Evolutionary conservation across 1,139 yeast species (phyloP).

Genomic region (Scheffersomyces parashehatae): DNA sequence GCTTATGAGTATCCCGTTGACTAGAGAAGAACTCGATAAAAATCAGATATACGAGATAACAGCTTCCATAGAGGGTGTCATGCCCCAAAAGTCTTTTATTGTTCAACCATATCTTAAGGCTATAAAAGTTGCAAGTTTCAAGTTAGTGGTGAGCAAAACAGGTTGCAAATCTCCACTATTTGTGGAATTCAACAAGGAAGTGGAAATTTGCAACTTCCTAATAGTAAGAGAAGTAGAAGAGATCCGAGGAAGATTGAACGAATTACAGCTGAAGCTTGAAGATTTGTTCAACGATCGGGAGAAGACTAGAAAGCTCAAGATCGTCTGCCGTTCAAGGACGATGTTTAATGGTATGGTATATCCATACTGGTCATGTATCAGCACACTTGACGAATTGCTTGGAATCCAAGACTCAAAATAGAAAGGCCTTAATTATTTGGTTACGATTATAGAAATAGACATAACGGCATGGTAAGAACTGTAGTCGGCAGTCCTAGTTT

Average conservation of each 20-base stretch:
- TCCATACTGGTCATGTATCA: slow-evolving; percentile 5
- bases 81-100: slow-evolving; percentile 22
- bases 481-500: no score
- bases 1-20: slow-evolving; percentile 11
- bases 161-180: slow-evolving; percentile 8
- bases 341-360: neutral
- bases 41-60: slow-evolving; percentile 18
- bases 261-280: no score
- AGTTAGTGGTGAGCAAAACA: slow-evolving; percentile 19
- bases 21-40: slow-evolving; percentile 12
- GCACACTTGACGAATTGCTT: slow-evolving; percentile 1
- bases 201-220: slow-evolving; percentile 30
- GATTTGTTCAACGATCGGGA: no score
- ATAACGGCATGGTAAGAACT: no score
- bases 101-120: slow-evolving; percentile 34
- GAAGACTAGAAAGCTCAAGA: no score
- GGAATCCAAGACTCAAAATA: no score
- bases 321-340: neutral
- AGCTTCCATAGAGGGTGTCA: slow-evolving; percentile 16
- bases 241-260: slow-evolving; percentile 3
- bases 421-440: no score
- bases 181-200: slow-evolving; percentile 25
- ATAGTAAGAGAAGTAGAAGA: slow-evolving; percentile 32
- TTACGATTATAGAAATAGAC: no score
- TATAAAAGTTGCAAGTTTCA: slow-evolving; percentile 27